Evolutionary conservation across 139 green algal species (phyloP), one percentile per base, ranked within the genome.

Genomic region (Eudorina sp.): DNA sequence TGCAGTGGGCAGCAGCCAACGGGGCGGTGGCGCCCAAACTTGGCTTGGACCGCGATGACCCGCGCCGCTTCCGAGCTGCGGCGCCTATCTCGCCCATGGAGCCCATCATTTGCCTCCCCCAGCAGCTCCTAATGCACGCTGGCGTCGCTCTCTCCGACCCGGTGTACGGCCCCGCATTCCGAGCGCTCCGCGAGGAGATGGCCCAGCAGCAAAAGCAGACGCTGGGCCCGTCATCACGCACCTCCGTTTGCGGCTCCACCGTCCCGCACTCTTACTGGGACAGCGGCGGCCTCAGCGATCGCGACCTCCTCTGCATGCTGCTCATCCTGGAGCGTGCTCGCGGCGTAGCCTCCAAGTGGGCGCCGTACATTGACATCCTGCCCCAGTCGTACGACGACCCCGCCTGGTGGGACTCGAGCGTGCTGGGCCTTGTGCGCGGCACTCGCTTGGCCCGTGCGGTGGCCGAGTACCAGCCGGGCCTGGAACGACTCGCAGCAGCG

Each of bases 281-380:
- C 38, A 76, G 55, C 9, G 21, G 31, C 6, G 55, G n/a, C 4
- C 73, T 90, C 23, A 89, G 92, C 48, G 58, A 83, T 31, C 88
- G 93, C 0, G 77, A 86, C 14, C 18, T 92, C 62, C 87, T 95
- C n/a, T 94, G 89, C 84, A 55, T 95, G 76, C 70, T 92, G 43
- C 73, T 95, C 21, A 46, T 94, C 7, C 27, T 94, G 40, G 93
- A 95, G 83, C 75, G 88, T 2, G 60, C 48, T 2, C 55, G 75
- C 21, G 85, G 89, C 19, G n/a, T 1, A 0, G 46, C 19, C 0
- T 94, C 90, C 21, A 11, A 19, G 19, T 94, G 93, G 91, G 88
- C 64, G 23, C 85, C 89, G 1, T 95, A 93, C 88, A 89, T 95
- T 23, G 48, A 72, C 27, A 48, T 90, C 8, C 88, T 95, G 53